Conservation (phyloP, 495 filamentous ascomycete species). For the Neurospora intermedia region DNA sequence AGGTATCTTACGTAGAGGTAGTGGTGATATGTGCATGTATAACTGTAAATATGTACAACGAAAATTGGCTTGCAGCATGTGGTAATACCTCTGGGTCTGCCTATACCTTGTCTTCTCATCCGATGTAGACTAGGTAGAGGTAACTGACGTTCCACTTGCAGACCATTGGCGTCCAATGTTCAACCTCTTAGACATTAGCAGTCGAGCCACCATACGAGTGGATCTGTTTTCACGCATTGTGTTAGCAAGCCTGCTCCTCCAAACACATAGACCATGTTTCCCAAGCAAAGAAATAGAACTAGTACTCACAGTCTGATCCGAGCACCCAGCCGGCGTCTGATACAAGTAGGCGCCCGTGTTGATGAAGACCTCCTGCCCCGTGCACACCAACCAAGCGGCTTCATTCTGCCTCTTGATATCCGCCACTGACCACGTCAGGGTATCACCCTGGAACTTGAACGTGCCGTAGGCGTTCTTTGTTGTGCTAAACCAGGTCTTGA, state of each 20-base stretch:
- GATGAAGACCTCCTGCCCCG: constrained; percentile 29
- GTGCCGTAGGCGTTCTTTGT: constrained; percentile 35
- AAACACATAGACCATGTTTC: no score
- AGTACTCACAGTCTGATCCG: constrained; percentile 36
- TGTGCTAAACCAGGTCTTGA: constrained; percentile 19
- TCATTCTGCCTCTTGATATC: constrained; percentile 32
- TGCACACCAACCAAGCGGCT: constrained; percentile 39
- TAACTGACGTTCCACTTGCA: neutral
- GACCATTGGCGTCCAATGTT: neutral
- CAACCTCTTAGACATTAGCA: constrained; percentile 7
- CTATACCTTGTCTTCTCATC: neutral
- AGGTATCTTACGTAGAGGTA: neutral
- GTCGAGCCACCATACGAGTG: constrained; percentile 13
- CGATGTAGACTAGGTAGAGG: neutral
- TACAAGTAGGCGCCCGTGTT: constrained; percentile 41
- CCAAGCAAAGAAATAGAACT: neutral
- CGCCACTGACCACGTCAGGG: constrained; percentile 31
- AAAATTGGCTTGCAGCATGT: neutral
- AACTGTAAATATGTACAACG: neutral
- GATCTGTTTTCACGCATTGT: constrained; percentile 4
- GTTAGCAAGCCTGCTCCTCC: no score
- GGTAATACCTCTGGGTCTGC: neutral
- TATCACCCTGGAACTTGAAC: constrained; percentile 39
- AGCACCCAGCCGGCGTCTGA: constrained; percentile 37
- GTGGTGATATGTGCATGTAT: neutral